These are phyloP conservation scores for Leccinum arenicola DNA, from an alignment of 768 basidiomycete species.

Conservation along the genomic window DNA sequence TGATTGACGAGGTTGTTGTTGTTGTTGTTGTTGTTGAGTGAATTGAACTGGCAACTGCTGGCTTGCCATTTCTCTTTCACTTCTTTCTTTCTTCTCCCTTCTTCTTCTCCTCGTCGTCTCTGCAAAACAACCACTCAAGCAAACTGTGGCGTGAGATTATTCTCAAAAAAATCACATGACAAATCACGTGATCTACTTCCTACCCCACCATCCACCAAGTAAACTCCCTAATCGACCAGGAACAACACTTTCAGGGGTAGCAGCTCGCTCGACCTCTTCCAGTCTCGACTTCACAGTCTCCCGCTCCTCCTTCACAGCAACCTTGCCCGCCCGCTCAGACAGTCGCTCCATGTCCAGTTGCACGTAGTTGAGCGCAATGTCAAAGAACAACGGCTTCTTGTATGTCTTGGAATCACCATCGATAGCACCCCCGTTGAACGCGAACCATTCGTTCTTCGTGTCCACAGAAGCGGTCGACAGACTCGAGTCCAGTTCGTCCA, in stretches of 20 bases:
- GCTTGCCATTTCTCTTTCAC: constrained; percentile 17
- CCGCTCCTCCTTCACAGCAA: constrained; percentile 16
- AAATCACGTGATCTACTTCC: constrained; percentile 19
- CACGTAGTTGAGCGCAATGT: constrained; percentile 91
- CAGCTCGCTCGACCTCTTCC: constrained; percentile 46
- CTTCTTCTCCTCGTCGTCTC: constrained; percentile 8
- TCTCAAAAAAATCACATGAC: constrained; percentile 16
- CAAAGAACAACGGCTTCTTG: constrained; percentile 90
- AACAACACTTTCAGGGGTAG: constrained; percentile 48
- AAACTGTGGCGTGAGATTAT: constrained; percentile 24
- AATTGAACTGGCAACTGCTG: constrained; percentile 28
- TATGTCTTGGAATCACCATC: constrained; percentile 45
- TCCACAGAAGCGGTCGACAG: no score
- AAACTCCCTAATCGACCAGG: constrained; percentile 51
- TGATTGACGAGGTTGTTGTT: constrained; percentile 13
- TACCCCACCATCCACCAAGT: constrained; percentile 84
- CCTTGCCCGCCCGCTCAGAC: constrained; percentile 66
- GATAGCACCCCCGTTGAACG: constrained; percentile 4
- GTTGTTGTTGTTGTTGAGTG: constrained; percentile 17
- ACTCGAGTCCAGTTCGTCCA: no score
- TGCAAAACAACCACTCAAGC: constrained; percentile 15
- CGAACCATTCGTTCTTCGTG: no score
- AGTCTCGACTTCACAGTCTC: constrained; percentile 48
- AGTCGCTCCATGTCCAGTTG: constrained; percentile 81
- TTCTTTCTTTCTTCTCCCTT: background rate